These are phyloP conservation scores for Rhodotorula sp. DNA, from an alignment of 1,284 basidiomycete species.

Conservation along the genomic window DNA sequence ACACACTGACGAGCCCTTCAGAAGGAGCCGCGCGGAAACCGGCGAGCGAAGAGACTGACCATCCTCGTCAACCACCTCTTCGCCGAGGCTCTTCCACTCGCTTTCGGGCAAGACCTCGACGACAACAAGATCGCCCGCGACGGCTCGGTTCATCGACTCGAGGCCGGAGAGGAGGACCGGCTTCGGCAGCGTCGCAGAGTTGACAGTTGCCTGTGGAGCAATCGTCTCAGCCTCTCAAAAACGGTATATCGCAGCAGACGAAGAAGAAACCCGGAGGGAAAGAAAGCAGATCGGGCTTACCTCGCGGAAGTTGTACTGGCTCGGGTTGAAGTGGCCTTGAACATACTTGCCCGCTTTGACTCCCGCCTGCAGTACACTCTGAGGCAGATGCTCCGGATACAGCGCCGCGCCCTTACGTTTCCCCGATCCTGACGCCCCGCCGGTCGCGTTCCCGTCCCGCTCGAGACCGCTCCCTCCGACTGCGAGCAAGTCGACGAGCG, in stretches of 20 bases:
- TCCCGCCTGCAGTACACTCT: conserved; percentile 72
- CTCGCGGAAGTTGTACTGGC: conserved; percentile 94
- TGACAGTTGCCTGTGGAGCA: conserved; percentile 67
- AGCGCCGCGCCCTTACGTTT: conserved; percentile 8
- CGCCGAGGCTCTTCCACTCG: conserved; percentile 90
- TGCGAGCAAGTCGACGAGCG: conserved; percentile 77
- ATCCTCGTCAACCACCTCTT: conserved; percentile 92
- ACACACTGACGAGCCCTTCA: too few species aligned
- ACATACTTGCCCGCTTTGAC: conserved; percentile 80
- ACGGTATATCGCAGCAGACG: neutral
- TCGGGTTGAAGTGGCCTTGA: conserved; percentile 94
- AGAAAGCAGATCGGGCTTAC: conserved; percentile 51
- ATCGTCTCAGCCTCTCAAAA: neutral
- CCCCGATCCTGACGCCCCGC: neutral
- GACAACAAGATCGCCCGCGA: conserved; percentile 90
- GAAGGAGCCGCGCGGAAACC: too few species aligned
- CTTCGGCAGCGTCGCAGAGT: conserved; percentile 66
- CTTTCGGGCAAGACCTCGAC: conserved; percentile 83
- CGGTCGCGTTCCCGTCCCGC: conserved; percentile 53
- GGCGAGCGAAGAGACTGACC: conserved; percentile 53
- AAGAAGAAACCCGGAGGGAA: neutral
- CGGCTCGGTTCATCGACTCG: conserved; percentile 92
- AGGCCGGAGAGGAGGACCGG: conserved; percentile 83
- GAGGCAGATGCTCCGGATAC: conserved; percentile 71
- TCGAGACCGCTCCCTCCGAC: conserved; percentile 55